Percentiles rank a stretch among this genome's conserved stretches.
Conservation (phyloP, 805 yeast genomes). For the Candida boleticola region DNA sequence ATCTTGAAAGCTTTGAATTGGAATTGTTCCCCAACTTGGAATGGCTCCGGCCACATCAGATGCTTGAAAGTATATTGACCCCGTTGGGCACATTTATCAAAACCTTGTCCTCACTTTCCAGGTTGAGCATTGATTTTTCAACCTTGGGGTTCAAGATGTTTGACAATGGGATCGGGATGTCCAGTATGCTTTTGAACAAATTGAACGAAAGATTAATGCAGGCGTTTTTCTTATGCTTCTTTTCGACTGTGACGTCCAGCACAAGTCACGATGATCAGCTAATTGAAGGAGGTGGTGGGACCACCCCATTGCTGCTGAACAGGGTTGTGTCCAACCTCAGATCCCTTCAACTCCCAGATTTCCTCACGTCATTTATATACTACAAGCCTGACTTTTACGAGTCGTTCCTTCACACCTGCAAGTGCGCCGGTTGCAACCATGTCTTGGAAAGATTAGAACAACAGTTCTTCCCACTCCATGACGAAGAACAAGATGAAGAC, state of each 20-base stretch:
- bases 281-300: background rate
- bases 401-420: slow-evolving; percentile 34
- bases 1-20: slow-evolving; percentile 25
- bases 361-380: slow-evolving; percentile 34
- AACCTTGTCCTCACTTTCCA: slow-evolving; percentile 19
- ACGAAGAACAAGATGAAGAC: slow-evolving; percentile 8
- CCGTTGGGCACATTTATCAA: slow-evolving; percentile 32
- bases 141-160: slow-evolving; percentile 39
- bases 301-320: background rate
- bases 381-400: slow-evolving; percentile 35
- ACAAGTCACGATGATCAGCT: background rate
- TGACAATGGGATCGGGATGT: slow-evolving; percentile 28
- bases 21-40: slow-evolving; percentile 31
- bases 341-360: slow-evolving; percentile 31
- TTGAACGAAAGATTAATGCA: slow-evolving; percentile 34
- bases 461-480: slow-evolving; percentile 21
- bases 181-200: slow-evolving; percentile 27
- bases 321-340: slow-evolving; percentile 12
- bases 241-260: slow-evolving; percentile 7
- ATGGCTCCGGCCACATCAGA: slow-evolving; percentile 35
- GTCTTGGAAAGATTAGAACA: slow-evolving; percentile 21
- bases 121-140: slow-evolving; percentile 30
- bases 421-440: slow-evolving; percentile 33
- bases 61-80: slow-evolving; percentile 25
- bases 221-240: slow-evolving; percentile 31